Evolutionary conservation across 2,329 filamentous ascomycete species (phyloP), one percentile per base, ranked within the genome.

Genomic region (Microcera coccophila): DNA sequence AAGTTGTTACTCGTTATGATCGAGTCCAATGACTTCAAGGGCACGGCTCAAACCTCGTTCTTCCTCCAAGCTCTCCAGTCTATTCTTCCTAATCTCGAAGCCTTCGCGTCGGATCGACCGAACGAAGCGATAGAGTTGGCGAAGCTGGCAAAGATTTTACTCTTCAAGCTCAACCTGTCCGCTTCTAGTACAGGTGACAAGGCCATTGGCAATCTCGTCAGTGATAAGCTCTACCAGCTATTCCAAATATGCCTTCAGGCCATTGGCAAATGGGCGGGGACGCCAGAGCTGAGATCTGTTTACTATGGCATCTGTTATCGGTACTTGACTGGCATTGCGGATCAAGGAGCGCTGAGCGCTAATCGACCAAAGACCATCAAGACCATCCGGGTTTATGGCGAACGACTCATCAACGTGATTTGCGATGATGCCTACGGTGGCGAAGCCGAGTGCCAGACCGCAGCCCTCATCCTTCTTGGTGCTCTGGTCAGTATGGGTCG

Each of bases 381-480:
- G 62, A 81, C 84, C 4, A 82, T 89, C 31, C 71, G 73, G 38
- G 63, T 74, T 11, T 78, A 78, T 34, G 90, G 93, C 29, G 86
- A 89, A 57, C 78, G 86, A 41, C 73, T 97, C 29, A 78, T 97
- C 47, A 89, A 91, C 55, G 82, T 89, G 19, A 75, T 96, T 33
- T 96, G 90, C 61, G 93, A 98, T 59, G 93, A 98, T 68, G 90
- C 90, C 16, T 91, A 90, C 62, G 83, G 85, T 45, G 89, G 90
- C 29, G 85, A 91, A 58, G 78, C 86, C 28, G 79, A 76, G 11
- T 94, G 88, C 63, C 87, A 94, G 60, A 82, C 94, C 3, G 85
- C 91, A 1, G 90, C 93, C 10, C 73, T 97, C 33, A 78, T 96
- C 28, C 74, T 97, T n/a, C 74, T 98, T 24, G 83, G 86, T 41